These are phyloP conservation scores for Dictyostelium capitatum DNA, from an alignment of 78 protist genomes.

Conservation along the genomic window DNA sequence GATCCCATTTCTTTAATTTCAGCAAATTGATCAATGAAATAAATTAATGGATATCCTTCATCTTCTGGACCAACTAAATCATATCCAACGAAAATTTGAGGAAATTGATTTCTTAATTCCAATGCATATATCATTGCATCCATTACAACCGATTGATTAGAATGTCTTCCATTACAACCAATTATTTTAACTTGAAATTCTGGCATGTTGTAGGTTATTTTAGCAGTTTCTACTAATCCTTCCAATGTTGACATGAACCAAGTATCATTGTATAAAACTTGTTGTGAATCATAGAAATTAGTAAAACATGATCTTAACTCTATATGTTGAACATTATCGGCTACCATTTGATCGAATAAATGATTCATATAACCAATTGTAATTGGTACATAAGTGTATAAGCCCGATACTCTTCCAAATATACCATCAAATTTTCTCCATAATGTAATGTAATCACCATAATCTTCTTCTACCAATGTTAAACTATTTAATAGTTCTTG, in stretches of 20 bases:
- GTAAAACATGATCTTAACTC: conserved; percentile 48
- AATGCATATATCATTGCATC: conserved; percentile 27
- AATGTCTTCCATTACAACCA: conserved; percentile 49
- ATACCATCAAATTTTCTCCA: conserved; percentile 72
- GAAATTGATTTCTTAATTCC: conserved; percentile 42
- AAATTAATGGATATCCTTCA: conserved; percentile 77
- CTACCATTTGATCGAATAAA: conserved; percentile 41
- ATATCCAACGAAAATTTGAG: conserved; percentile 74
- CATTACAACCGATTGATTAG: neutral
- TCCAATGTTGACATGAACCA: conserved; percentile 29
- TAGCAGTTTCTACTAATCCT: neutral
- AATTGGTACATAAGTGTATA: conserved; percentile 32
- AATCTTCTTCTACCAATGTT: conserved; percentile 19
- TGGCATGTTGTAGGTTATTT: conserved; percentile 22
- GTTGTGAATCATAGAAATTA: conserved; percentile 26
- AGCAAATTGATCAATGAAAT: conserved; percentile 70
- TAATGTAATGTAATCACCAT: conserved; percentile 36
- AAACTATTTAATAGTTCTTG: neutral
- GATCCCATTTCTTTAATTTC: neutral
- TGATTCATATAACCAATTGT: conserved; percentile 40
- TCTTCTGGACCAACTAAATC: conserved; percentile 90
- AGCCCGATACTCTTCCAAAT: conserved; percentile 27
- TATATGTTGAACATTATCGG: conserved; percentile 59
- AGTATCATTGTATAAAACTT: conserved; percentile 11
- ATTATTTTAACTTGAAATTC: conserved; percentile 38